Evolutionary conservation across 805 yeast species (phyloP), one percentile per base, ranked within the genome.

Genomic region (Starmerella etchellsii): DNA sequence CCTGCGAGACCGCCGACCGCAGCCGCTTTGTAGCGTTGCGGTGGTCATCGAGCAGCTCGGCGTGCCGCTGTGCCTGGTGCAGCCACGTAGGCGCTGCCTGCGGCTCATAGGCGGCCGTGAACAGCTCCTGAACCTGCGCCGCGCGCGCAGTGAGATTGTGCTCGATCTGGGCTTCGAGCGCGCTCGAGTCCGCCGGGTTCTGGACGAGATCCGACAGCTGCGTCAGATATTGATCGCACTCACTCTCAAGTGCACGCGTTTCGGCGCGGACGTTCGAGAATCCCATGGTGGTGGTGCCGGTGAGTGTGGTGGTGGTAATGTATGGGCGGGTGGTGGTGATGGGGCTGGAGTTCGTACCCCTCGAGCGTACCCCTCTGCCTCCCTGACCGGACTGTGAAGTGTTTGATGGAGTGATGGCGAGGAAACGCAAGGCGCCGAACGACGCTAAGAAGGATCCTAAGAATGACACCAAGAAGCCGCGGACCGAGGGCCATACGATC

Each of bases 1-100:
- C 94, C 52, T 81, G 84, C 46, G 68, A 64, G 31, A 81, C 73
- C 6, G 74, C 64, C 3, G 66, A 57, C 47, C 71, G 63, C 36
- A 88, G 71, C 48, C 81, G 71, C 31, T 63, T 61, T 53, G 73
- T 80, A 46, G 76, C 80, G 39, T 66, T 59, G 60, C 71, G 67
- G 60, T 82, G 87, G 41, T 84, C 93, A 42, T 66, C 71, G 23
- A 83, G 64, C 13, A 73, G 69, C 58, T 84, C 95, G 51, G 72
- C 74, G 58, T 84, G 95, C 46, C 96, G 74, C 43, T 78, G 74
- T 35, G 85, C 62, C 57, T 87, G 97, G 53, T 81, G 88, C 32
- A 76, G 59, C 57, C 81, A 81, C 0, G 91, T 73, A 0, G 91
- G 72, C 4, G 87, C 70, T 7, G 80, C 69, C 14, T 67, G 60